Evolutionary conservation across 106 monocot species (phyloP).

Genomic region (Posidonia australis): DNA sequence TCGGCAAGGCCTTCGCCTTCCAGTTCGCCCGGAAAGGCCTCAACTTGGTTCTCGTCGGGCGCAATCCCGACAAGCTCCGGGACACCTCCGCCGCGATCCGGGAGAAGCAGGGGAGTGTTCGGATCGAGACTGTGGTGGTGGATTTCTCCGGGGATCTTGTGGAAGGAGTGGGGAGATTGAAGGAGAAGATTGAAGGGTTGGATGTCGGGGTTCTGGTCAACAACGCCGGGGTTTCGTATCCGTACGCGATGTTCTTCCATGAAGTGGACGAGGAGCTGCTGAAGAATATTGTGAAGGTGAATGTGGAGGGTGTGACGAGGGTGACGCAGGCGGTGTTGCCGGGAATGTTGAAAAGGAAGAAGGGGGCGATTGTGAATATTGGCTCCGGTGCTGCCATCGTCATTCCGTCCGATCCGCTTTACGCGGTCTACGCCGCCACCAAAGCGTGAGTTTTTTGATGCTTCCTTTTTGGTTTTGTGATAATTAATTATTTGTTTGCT

Average conservation of each 20-base stretch:
- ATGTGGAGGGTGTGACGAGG: conserved; percentile 74
- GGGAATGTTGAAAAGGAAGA: conserved; percentile 70
- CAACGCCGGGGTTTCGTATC: conserved; percentile 82
- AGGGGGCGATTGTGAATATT: conserved; percentile 77
- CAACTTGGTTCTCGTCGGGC: conserved; percentile 70
- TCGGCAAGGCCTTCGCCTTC: conserved; percentile 66
- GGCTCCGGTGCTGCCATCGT: conserved; percentile 77
- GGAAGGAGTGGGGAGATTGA: conserved; percentile 34
- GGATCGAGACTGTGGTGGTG: conserved; percentile 41
- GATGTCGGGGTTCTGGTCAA: conserved; percentile 84
- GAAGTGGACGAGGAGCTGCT: conserved; percentile 75
- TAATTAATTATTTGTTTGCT: too few relatives aligned
- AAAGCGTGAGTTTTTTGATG: conserved; percentile 65
- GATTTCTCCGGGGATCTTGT: conserved; percentile 58
- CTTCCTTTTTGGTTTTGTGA: not conserved
- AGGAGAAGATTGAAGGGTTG: conserved; percentile 40
- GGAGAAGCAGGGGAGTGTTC: conserved; percentile 14
- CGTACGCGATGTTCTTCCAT: conserved; percentile 80
- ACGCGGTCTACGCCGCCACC: conserved; percentile 75
- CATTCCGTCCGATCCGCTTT: conserved; percentile 79
- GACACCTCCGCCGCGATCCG: conserved; percentile 33
- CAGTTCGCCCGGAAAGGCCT: conserved; percentile 56
- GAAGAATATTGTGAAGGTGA: conserved; percentile 61
- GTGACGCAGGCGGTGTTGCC: conserved; percentile 71
- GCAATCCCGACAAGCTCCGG: conserved; percentile 59